A percentile compares a stretch with the other conserved stretches of the same genome.
phyloP scores from a whole-genome alignment of 148 eudicot genomes.

The Gaultheria prostrata region DNA sequence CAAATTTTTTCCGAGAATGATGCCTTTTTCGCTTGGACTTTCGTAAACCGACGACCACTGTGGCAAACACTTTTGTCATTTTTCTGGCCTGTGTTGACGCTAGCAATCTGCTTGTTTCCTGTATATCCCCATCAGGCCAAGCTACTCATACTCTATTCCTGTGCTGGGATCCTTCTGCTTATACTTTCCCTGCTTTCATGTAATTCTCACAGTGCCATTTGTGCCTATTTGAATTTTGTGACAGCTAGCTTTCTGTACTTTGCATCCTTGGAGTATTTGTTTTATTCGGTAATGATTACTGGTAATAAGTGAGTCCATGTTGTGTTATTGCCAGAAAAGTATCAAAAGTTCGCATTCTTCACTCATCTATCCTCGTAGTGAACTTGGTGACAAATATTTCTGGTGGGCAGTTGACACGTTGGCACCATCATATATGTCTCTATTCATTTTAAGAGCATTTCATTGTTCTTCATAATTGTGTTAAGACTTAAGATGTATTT shows the following conservation, averaged over 20 bases:
- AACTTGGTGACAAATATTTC: not conserved
- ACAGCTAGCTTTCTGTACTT: not conserved
- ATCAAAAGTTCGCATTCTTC: not conserved
- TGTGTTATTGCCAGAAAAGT: not conserved
- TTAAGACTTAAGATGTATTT: not conserved
- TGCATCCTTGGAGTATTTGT: not conserved
- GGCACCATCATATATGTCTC: not conserved
- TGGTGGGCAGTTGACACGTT: not conserved
- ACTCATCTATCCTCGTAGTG: not conserved
- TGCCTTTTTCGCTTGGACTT: constrained; percentile 96
- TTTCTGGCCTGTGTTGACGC: constrained; percentile 95
- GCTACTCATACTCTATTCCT: constrained; percentile 84
- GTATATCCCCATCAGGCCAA: constrained; percentile 93
- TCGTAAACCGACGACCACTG: constrained; percentile 75
- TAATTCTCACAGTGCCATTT: constrained; percentile 36
- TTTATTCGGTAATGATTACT: not conserved
- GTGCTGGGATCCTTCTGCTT: constrained; percentile 87
- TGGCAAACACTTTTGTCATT: constrained; percentile 99
- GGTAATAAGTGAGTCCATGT: not conserved
- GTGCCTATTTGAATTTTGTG: not conserved
- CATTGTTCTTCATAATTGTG: not conserved
- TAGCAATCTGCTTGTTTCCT: constrained; percentile 98
- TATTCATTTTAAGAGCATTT: not conserved
- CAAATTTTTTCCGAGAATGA: constrained; percentile 89
- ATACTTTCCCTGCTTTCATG: constrained; percentile 75